These are phyloP conservation scores for Penicillium psychrofluorescens DNA, from an alignment of 495 filamentous ascomycete genomes.

Conservation along the genomic window DNA sequence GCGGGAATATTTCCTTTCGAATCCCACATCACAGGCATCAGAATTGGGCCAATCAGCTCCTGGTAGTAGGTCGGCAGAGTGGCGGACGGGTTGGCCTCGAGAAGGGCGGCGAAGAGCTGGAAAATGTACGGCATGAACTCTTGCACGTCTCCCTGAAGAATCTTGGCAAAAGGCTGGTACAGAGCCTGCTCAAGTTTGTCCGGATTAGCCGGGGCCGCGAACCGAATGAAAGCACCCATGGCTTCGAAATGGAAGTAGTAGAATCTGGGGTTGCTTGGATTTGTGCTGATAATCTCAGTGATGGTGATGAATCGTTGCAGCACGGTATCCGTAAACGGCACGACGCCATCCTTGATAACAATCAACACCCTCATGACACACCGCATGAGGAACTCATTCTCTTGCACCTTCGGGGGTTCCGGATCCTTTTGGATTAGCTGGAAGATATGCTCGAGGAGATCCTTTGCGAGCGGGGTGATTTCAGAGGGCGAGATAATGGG, in stretches of 20 bases:
- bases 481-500: conserved; percentile 67
- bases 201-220: conserved; percentile 58
- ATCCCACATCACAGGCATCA: conserved; percentile 77
- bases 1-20: conserved; percentile 88
- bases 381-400: conserved; percentile 98
- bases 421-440: conserved; percentile 72
- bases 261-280: conserved; percentile 95
- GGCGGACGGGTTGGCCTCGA: conserved; percentile 71
- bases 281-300: conserved; percentile 77
- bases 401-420: conserved; percentile 86
- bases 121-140: conserved; percentile 97
- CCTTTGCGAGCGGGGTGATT: conserved; percentile 72
- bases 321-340: conserved; percentile 62
- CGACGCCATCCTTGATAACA: conserved; percentile 73
- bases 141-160: conserved; percentile 73
- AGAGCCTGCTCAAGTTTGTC: conserved; percentile 69
- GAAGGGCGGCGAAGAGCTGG: conserved; percentile 83
- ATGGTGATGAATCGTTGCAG: conserved; percentile 76
- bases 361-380: conserved; percentile 97
- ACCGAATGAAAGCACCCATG: conserved; percentile 88
- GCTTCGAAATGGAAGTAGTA: conserved; percentile 98
- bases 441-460: conserved; percentile 89
- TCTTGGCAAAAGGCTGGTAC: conserved; percentile 65
- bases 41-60: conserved; percentile 62
- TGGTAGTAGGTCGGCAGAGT: conserved; percentile 71